Base-by-base conservation (phyloP, 2,329 filamentous ascomycete species). In the Venturia effusa region DNA sequence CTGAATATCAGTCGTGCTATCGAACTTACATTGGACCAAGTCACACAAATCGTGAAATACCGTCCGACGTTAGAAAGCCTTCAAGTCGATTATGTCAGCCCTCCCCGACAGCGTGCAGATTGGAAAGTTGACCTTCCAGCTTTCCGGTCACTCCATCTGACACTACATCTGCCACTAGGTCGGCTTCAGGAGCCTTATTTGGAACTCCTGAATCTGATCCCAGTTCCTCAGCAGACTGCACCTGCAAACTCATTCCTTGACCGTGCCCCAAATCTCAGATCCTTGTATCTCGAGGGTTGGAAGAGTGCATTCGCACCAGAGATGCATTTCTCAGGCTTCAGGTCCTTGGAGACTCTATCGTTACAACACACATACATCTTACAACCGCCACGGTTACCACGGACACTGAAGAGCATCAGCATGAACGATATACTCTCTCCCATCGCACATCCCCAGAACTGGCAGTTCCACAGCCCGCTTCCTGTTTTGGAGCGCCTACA, bases 91-190 rank as follows among this genome's bases (percentile, higher is more conserved):
- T 64, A 64, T 13, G 72, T 73, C 40, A 60, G 66, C 5, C 55
- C 61, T 0, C 43, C 69, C 30, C 43, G 34, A 34, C 4, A 27
- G 15, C 17, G n/a, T 32, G 57, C 59, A 22, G 54, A 67, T 7
- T 74, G 71, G 72, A 66, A 69, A 17, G 67, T 67, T 8, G 67
- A 71, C 5, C 68, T 71, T 32, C 68, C 68, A 1, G 66, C 68
- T 39, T 68, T 76, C 4, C 65, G 69, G 24, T 68, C 66, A 4
- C 64, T 74, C 4, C 65, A 60, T 8, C 43, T 74, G 22, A 60
- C 59, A 17, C 43, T 60, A n/a, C 40, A 60, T 27, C 22, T 60
- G 19, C 59, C 34, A 13, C 59, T 60, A 41, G 59, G 40, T 37
- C 34, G 59, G 27, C 59, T 60, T 39, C 59, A 60, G 30, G 51